These are phyloP conservation scores for Rubia occidens DNA, from an alignment of 305 asterid genomes.

Conservation along the genomic window DNA sequence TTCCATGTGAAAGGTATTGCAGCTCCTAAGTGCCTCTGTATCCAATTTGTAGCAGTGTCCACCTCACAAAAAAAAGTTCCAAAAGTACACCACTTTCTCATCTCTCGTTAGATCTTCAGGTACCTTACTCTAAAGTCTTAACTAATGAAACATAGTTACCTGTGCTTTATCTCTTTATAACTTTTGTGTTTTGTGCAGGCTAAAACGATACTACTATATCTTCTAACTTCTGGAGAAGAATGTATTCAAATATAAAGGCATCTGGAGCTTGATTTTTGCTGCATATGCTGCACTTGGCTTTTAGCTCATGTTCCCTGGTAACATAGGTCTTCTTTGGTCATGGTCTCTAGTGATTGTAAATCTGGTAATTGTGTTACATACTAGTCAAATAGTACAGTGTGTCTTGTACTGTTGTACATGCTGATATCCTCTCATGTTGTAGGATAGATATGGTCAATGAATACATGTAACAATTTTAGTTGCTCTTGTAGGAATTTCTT, in stretches of 20 bases:
- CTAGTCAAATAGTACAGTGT: conserved; percentile 13
- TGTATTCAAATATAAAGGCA: conserved; percentile 12
- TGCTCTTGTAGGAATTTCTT: neutral
- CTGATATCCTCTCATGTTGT: neutral
- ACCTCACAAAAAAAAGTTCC: neutral
- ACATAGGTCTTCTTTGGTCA: conserved; percentile 12
- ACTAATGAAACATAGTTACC: neutral
- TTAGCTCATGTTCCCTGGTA: conserved; percentile 5
- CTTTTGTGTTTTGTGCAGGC: conserved; percentile 1
- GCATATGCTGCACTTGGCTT: conserved; percentile 10
- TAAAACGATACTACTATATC: neutral
- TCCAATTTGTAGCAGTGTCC: neutral
- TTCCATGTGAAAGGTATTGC: conserved; percentile 6
- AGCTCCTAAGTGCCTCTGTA: neutral
- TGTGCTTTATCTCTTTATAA: neutral
- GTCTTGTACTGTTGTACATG: conserved; percentile 1
- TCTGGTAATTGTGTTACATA: conserved; percentile 20
- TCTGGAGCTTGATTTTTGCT: conserved; percentile 17
- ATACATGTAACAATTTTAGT: neutral
- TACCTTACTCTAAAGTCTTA: neutral
- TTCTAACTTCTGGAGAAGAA: conserved; percentile 9
- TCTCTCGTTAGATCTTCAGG: neutral
- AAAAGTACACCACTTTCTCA: neutral
- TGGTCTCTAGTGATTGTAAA: conserved; percentile 23
- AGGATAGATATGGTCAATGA: neutral